Evolutionary conservation across 139 green algal genomes (phyloP).

Genomic region (Auxenochlorella protothecoides): DNA sequence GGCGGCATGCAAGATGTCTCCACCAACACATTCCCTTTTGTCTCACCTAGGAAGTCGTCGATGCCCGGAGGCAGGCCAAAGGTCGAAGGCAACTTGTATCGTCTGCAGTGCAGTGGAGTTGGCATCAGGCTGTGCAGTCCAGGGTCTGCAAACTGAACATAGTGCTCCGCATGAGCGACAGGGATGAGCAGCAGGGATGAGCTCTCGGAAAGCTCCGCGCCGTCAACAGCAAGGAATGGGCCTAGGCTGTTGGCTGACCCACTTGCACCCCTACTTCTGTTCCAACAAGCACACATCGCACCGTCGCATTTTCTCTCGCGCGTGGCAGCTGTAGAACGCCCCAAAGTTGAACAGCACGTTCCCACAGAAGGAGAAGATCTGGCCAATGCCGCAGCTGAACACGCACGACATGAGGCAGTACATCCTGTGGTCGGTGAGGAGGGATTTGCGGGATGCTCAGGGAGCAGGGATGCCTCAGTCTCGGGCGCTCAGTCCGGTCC

Average conservation of each 20-base stretch:
- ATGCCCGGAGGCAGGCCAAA: conserved; percentile 27
- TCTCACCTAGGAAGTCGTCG: conserved; percentile 23
- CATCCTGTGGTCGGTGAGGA: neutral
- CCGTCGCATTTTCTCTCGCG: conserved; percentile 28
- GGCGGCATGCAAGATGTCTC: no score
- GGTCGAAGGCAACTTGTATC: conserved; percentile 26
- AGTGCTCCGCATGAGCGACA: no score
- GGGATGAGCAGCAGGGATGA: neutral
- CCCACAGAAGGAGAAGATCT: conserved; percentile 21
- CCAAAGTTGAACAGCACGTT: conserved; percentile 27
- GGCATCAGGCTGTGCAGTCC: no score
- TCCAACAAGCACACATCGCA: neutral
- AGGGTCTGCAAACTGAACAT: no score
- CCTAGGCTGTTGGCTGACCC: no score
- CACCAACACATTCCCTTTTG: no score
- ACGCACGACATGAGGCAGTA: conserved; percentile 16
- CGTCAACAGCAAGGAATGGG: no score
- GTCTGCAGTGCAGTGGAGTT: conserved; percentile 4
- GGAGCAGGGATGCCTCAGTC: no score
- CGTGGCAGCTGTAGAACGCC: conserved; percentile 31
- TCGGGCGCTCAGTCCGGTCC: no score
- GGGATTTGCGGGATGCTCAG: no score
- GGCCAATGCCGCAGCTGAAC: conserved; percentile 19
- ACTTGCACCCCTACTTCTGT: neutral
- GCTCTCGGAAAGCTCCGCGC: neutral